A percentile compares a stretch with the other conserved stretches of the same genome.
These are phyloP conservation scores for Bruguiera parviflora DNA, from an alignment of 345 rosid genomes.

Conservation along the genomic window DNA sequence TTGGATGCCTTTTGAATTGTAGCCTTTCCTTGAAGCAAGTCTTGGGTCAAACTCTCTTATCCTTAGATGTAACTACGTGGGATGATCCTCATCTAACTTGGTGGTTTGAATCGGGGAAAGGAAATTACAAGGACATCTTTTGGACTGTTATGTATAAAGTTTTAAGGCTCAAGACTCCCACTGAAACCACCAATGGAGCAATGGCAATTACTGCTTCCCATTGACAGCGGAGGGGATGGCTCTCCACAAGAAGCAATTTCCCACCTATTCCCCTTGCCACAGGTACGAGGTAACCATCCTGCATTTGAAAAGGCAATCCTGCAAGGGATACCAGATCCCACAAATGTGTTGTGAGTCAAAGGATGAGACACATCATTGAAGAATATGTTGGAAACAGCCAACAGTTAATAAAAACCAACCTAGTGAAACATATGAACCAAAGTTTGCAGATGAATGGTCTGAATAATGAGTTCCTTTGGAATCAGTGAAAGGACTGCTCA, in stretches of 20 bases:
- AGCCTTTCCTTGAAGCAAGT: conserved; percentile 27
- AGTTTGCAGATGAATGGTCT: conserved; percentile 49
- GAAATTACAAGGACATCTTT: neutral
- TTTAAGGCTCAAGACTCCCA: conserved; percentile 32
- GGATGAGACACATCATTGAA: conserved; percentile 9
- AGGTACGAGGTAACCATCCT: conserved; percentile 49
- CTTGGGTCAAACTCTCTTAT: conserved; percentile 54
- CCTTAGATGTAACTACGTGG: conserved; percentile 54
- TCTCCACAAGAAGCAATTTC: conserved; percentile 59
- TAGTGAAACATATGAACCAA: conserved; percentile 61
- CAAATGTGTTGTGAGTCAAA: conserved; percentile 17
- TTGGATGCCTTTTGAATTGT: conserved; percentile 22
- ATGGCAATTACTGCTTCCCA: conserved; percentile 54
- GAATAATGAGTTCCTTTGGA: conserved; percentile 34
- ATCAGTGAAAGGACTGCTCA: conserved; percentile 24
- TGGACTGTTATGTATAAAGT: neutral
- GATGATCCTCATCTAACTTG: conserved; percentile 51
- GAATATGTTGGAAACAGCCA: neutral
- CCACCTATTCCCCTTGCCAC: conserved; percentile 46
- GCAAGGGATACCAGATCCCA: conserved; percentile 57
- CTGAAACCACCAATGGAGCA: conserved; percentile 54
- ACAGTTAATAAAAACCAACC: conserved; percentile 31
- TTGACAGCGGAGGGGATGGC: conserved; percentile 62
- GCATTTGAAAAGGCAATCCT: conserved; percentile 56
- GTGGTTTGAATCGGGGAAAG: conserved; percentile 33